Base-by-base conservation (phyloP, 257 asterid genomes). In the Oldenlandia corymbosa region DNA sequence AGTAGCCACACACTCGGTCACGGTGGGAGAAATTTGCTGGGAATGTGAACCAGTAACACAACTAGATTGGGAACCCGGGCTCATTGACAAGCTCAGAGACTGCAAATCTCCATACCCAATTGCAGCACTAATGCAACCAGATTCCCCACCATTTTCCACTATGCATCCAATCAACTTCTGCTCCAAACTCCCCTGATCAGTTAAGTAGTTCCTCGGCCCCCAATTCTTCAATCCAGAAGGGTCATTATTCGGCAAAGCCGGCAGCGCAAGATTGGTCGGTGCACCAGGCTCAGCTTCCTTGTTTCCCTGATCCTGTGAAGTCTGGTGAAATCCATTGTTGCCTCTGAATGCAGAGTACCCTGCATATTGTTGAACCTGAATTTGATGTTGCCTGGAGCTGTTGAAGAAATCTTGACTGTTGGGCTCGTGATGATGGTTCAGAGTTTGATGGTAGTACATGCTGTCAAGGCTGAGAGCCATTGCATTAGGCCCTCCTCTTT, bases 61-160 rank as follows among this genome's bases (percentile, higher is more conserved):
- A 82, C 98, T 88, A 3, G 97, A 89, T 64, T 92, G 96, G 0
- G 99, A 87, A 9, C 94, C 95, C 16, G 99, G 96, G 83, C 95
- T 87, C 97, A 92, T 89, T 17, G 97, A 89, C 64, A 92, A 70
- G 76, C 82, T 92, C 59, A 92, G 65, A 20, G 94, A 74, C 50
- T 92, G 91, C 67, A 92, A 62, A 68, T 92, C 96, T 7, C 94
- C 88, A 62, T 83, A 87, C 1, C 88, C 91, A 70, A 81, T 58
- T 42, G 84, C 60, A 41, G 84, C 60, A 41, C 84, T 80, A 71
- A 71, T 58, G 31, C 77, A 58, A 21, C 70, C 75, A 52, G 86
- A 42, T 57, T 75, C 86, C 8, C 67, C 78, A 34, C 69, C 80
- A 59, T 67, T 78, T 31, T 72, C 80, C 53, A 60, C 81, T 62